A percentile compares a stretch with the other conserved stretches of the same genome.
Evolutionary conservation across 2,329 filamentous ascomycete species (phyloP).

Genomic region (Lojkania enalia): DNA sequence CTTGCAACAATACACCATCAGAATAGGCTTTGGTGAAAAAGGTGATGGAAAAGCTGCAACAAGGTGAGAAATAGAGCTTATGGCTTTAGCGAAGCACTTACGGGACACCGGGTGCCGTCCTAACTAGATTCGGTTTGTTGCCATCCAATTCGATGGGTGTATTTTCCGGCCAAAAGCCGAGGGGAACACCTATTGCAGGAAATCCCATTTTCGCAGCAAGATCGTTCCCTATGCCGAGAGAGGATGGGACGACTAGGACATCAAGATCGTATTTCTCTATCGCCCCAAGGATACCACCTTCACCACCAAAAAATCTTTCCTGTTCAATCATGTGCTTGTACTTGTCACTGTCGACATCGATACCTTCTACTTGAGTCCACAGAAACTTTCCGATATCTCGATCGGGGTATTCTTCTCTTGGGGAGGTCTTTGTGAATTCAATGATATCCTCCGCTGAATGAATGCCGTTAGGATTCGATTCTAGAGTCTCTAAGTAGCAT

Average conservation of each 20-base stretch:
- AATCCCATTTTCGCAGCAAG: conserved; percentile 46
- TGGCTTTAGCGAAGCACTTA: conserved; percentile 32
- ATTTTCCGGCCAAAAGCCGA: conserved; percentile 57
- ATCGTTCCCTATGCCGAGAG: conserved; percentile 50
- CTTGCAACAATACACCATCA: no score
- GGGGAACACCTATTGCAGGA: conserved; percentile 62
- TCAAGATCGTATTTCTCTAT: conserved; percentile 58
- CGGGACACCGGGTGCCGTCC: conserved; percentile 55
- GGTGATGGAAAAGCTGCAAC: not conserved
- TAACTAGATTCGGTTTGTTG: conserved; percentile 54
- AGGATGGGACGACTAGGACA: conserved; percentile 61
- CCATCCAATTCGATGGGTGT: conserved; percentile 48
- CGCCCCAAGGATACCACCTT: conserved; percentile 61
- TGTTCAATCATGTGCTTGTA: conserved; percentile 59
- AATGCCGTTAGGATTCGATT: not conserved
- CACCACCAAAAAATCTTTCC: conserved; percentile 55
- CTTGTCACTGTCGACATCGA: conserved; percentile 45
- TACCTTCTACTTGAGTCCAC: conserved; percentile 41
- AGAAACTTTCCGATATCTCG: not conserved
- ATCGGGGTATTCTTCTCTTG: not conserved
- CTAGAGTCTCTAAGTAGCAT: not conserved
- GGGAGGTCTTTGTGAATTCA: not conserved
- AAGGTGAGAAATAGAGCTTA: not conserved
- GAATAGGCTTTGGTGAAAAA: not conserved
- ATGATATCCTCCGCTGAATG: not conserved